Evolutionary conservation across 306 rosid genomes (phyloP), one percentile per base, ranked within the genome.

Genomic region (Arachis hypogaea): DNA sequence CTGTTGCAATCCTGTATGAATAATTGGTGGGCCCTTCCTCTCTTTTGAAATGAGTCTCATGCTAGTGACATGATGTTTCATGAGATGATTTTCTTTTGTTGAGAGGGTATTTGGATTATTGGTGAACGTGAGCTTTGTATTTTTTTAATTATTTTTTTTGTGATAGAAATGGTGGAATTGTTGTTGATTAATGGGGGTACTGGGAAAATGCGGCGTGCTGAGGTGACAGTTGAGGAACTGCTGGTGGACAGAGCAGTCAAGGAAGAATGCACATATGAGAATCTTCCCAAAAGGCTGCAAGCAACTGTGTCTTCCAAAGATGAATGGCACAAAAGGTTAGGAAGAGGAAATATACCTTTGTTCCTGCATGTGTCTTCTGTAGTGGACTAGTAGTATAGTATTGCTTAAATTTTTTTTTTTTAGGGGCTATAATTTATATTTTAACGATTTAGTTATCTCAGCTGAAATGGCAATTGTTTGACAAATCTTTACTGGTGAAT

Each of bases 211-310:
- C 93, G 78, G 86, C 96, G 82, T 61, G 51, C 56, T 82, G 73
- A 86, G 5, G 83, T 79, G 33, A 86, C 93, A 38, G 29, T 88
- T 2, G 98, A 90, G 81, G 92, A 93, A 11, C 93, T 79, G 69
- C 78, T 87, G 87, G 22, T 91, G 62, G 80, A 86, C 68, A 93
- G 86, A 76, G 92, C 96, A 33, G 78, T 93, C 69, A 85, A 83
- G 80, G 98, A 93, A 52, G 97, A 93, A 78, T 90, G 93, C 28
- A 75, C 82, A 10, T 93, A 97, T 97, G 97, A 91, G 59, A 93
- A 43, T 80, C 90, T 93, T 61, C 93, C 97, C 0, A 87, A 83
- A 82, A 86, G 98, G 73, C 96, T 93, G 77, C 93, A 86, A 74
- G 84, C 78, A 30, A 79, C 84, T 4, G 76, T 93, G 70, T 75